Base-by-base conservation (phyloP, 2,329 filamentous ascomycete genomes). In the Cercospora zeina region DNA sequence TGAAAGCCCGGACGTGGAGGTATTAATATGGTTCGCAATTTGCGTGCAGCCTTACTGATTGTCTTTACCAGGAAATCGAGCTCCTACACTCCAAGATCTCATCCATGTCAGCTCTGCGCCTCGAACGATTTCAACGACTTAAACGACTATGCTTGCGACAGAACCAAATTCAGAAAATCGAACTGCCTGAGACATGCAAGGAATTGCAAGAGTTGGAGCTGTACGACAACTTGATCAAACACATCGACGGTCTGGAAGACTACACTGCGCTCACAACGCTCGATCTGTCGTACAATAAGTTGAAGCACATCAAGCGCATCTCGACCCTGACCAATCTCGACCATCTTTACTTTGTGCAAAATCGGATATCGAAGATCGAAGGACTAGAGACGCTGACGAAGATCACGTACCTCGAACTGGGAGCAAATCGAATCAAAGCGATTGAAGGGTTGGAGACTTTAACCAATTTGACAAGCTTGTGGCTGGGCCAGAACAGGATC, bases 281-380 rank as follows among this genome's bases (percentile, higher is more conserved):
- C 59, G 95, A 99, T 75, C 82, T 99, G 56, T 96, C 90, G 76
- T 99, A 97, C 85, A 99, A 99, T 82, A 97, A 97, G 81, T 93
- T 99, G 80, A 97, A 96, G 76, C 93, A 97, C 77, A 96, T 99
- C 80, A 96, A 96, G 77, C 87, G 93, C 71, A 80, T 97, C 67
- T 83, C 84, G 62, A 89, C 93, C 71, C 80, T 99, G 62, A 88
- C 80, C 21, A 83, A 91, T 58, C 83, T 97, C 61, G 89, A 83
- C 65, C 91, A 97, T 69, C 75, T 99, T 2, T 99, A 89, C 76
- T 90, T 99, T 70, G 91, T 97, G 54, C 91, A 96, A 73, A 97
- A 99, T 78, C 95, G 95, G 76, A 96, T 99, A 73, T 84, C 84
- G 68, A 87, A 82, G 59, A 97, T 99, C 70, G 93, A 97, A 72